These are phyloP conservation scores for Verticillium dahliae DNA, from an alignment of 2,329 filamentous ascomycete genomes.

Conservation along the genomic window DNA sequence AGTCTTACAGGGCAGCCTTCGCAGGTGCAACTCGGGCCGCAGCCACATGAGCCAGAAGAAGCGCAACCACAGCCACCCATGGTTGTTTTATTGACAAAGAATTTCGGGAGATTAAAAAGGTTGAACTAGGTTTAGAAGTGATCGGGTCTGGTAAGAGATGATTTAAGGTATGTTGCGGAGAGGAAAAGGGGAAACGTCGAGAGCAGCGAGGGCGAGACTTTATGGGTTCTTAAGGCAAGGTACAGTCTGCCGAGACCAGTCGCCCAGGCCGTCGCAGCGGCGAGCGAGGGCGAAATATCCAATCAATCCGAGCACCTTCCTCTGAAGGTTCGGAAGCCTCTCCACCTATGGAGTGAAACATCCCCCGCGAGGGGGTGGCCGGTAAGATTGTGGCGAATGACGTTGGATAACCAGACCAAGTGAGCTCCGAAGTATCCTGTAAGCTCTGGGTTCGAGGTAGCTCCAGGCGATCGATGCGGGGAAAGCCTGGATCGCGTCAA, in stretches of 20 bases:
- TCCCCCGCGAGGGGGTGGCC: not conserved
- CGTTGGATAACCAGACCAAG: not conserved
- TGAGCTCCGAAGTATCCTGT: not conserved
- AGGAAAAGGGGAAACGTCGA: not conserved
- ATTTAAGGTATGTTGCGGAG: not conserved
- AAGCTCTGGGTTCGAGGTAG: not conserved
- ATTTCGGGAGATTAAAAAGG: no score
- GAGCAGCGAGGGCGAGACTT: not conserved
- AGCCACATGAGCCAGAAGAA: not conserved
- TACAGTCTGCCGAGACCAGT: not conserved
- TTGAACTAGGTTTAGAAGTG: no score
- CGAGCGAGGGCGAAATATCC: not conserved
- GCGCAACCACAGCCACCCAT: not conserved
- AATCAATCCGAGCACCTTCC: not conserved
- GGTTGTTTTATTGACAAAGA: not conserved
- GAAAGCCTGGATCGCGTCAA: not conserved
- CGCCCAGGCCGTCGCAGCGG: no score
- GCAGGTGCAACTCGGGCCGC: constrained; percentile 1
- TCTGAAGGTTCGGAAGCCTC: not conserved
- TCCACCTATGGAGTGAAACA: not conserved
- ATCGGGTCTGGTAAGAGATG: no score
- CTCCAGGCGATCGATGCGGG: not conserved
- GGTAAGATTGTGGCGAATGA: not conserved
- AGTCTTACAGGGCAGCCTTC: not conserved
- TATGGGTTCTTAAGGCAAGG: not conserved